phyloP scores from a whole-genome alignment of 805 yeast species.

The Kluyveromyces aestuarii region DNA sequence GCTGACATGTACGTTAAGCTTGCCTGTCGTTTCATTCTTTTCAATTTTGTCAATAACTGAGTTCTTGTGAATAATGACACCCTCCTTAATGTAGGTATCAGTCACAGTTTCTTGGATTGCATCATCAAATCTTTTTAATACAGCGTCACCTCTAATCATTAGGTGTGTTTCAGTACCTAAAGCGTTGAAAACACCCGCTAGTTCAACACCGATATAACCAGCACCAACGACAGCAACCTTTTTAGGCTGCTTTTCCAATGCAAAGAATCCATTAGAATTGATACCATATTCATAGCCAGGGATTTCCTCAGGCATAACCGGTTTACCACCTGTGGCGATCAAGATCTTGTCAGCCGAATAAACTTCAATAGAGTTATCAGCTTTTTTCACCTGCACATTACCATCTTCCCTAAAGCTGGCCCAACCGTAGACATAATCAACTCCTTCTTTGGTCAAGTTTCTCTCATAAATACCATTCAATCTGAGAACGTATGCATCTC shows the following conservation, averaged over 20 bases:
- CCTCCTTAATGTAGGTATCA: constrained; percentile 69
- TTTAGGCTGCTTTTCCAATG: constrained; percentile 74
- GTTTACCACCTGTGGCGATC: constrained; percentile 90
- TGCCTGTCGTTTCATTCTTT: constrained; percentile 38
- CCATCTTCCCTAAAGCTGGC: constrained; percentile 68
- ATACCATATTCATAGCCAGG: constrained; percentile 80
- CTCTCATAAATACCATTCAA: constrained; percentile 90
- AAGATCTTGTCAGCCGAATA: constrained; percentile 77
- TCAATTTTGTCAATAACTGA: constrained; percentile 43
- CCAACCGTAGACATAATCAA: constrained; percentile 77
- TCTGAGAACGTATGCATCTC: constrained; percentile 84
- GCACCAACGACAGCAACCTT: constrained; percentile 94
- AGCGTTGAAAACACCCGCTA: constrained; percentile 88
- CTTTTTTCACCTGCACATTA: constrained; percentile 66
- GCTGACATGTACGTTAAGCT: constrained; percentile 39
- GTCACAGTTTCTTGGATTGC: constrained; percentile 73
- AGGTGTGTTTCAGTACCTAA: constrained; percentile 80
- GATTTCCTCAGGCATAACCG: constrained; percentile 55
- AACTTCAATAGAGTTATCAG: constrained; percentile 47
- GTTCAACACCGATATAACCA: constrained; percentile 94
- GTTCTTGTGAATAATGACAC: constrained; percentile 70
- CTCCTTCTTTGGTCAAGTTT: constrained; percentile 81
- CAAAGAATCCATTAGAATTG: constrained; percentile 87
- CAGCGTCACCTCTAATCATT: constrained; percentile 85
- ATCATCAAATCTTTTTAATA: constrained; percentile 80